A percentile compares a stretch with the other conserved stretches of the same genome.
These are phyloP conservation scores for Solanum chaucha DNA, from an alignment of 257 asterid genomes.

Conservation along the genomic window DNA sequence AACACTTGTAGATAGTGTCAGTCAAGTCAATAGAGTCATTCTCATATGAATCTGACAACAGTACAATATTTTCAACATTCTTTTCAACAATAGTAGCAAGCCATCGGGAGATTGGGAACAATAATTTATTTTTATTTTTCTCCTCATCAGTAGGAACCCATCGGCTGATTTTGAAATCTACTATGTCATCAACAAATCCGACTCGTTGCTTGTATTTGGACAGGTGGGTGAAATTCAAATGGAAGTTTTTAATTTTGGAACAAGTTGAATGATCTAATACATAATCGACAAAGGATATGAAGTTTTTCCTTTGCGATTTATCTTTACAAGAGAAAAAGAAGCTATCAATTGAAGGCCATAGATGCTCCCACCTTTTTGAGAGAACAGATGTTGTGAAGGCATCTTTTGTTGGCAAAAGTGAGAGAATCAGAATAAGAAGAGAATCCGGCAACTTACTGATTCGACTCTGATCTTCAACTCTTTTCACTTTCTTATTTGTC, in stretches of 20 bases:
- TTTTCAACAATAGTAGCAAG: neutral
- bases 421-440: no score
- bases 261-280: neutral
- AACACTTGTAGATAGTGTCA: neutral
- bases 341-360: neutral
- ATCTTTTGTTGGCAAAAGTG: no score
- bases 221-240: neutral
- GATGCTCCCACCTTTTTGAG: neutral
- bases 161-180: neutral
- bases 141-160: neutral
- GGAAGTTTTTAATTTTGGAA: neutral
- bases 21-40: neutral
- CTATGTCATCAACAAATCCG: neutral
- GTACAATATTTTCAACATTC: no score
- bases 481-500: neutral
- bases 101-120: neutral
- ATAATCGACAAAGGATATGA: neutral
- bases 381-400: neutral
- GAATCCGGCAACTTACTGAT: neutral
- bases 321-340: neutral
- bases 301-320: neutral
- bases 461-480: neutral
- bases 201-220: neutral
- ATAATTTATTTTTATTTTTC: neutral
- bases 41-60: neutral